Base-by-base conservation (phyloP, 1,284 basidiomycete species). In the Rhodotorula sp. region DNA sequence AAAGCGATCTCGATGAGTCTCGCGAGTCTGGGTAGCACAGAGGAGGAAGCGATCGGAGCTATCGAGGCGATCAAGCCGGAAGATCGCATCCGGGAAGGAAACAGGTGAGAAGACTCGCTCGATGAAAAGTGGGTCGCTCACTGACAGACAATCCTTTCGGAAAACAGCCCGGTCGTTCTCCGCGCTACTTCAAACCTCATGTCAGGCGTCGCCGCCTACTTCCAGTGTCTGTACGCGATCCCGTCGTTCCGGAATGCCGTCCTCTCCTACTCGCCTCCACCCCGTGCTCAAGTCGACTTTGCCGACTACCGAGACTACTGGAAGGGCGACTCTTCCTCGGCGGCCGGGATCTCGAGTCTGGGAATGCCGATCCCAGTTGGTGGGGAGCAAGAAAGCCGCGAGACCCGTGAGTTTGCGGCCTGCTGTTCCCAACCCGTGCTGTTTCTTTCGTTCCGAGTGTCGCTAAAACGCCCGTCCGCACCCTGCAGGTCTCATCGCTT, bases 171-270 rank as follows among this genome's bases (percentile, higher is more conserved):
- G 4, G 51, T 63, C 22, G 33, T 66, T 24, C 61, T 75, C 3
- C 66, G 73, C 15, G 51, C 66, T 12, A 22, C n/a, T 20, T 75
- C 73, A 8, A 53, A 64, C 10, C 55, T 64, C 53, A 66, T 69
- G 56, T 63, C 63, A 6, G 26, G 33, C 37, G 55, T 75, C 17
- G 22, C 71, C 1, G 24, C 69, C 24, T 75, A 69, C 60, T n/a
- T 75, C n/a, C 64, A 71, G 44, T 67, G 49, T 58, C 65, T 75
- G 15, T 75, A 64, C 60, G 63, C 71, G 37, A 17, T 67, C 33
- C 67, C 71, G 4, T 60, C 69, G 10, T 75, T 66, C 62, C 66
- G 71, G 51, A 51, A 67, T 14, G 62, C 69, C 18, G 53, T 75
- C 45, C 62, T 75, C 53, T 48, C 56, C 0, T 75, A 62, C 60